Evolutionary conservation across 179 eudicot genomes (phyloP).

Genomic region (Beta lomatogona): DNA sequence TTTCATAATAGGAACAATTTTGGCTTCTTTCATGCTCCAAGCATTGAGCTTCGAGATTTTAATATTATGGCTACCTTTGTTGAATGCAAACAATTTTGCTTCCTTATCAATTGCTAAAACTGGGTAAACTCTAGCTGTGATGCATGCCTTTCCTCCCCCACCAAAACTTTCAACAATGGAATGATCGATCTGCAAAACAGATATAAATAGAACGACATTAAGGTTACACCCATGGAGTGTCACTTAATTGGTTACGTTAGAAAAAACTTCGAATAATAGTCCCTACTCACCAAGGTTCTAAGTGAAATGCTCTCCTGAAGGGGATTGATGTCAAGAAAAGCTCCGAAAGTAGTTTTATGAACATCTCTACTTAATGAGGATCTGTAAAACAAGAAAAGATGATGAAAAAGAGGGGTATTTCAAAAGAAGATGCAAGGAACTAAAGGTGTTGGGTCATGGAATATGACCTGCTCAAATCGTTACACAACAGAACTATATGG

Average conservation of each 20-base stretch:
- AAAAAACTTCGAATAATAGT: not conserved
- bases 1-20: conserved; percentile 25
- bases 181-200: conserved; percentile 35
- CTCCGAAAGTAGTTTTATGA: conserved; percentile 39
- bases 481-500: conserved; percentile 34
- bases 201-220: not conserved
- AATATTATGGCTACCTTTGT: conserved; percentile 32
- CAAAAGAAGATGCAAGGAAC: not conserved
- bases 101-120: conserved; percentile 24
- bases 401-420: not conserved
- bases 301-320: conserved; percentile 31
- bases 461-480: conserved; percentile 36
- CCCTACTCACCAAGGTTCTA: conserved; percentile 31
- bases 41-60: conserved; percentile 38
- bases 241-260: not conserved
- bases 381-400: conserved; percentile 9
- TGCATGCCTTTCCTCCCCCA: conserved; percentile 43
- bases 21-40: conserved; percentile 53
- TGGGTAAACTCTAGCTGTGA: conserved; percentile 43
- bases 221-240: not conserved
- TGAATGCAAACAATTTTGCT: conserved; percentile 36
- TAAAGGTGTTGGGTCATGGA: not conserved
- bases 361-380: conserved; percentile 35
- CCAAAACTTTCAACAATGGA: conserved; percentile 43
- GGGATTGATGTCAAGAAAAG: conserved; percentile 39